Evolutionary conservation across 2,329 filamentous ascomycete species (phyloP).

Genomic region (Penicillium janthinellum): DNA sequence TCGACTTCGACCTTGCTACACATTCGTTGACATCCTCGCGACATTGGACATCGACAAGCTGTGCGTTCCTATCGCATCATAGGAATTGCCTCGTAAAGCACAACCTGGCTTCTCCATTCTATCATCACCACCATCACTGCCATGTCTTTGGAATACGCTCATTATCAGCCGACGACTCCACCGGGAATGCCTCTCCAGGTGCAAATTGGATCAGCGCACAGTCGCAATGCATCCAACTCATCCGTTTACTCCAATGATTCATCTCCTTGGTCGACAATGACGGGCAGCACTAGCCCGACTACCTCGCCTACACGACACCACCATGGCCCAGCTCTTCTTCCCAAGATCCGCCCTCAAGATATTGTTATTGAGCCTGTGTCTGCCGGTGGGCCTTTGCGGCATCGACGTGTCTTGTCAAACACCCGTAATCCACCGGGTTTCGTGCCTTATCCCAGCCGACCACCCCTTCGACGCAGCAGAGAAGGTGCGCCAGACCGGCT

Average conservation of each 20-base stretch:
- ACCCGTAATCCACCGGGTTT: conserved; percentile 55
- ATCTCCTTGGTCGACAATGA: conserved; percentile 68
- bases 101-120: not conserved
- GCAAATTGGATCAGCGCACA: conserved; percentile 48
- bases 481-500: conserved; percentile 50
- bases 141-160: conserved; percentile 47
- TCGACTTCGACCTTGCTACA: conserved; percentile 14
- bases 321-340: conserved; percentile 73
- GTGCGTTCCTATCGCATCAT: not conserved
- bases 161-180: conserved; percentile 49
- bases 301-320: conserved; percentile 73
- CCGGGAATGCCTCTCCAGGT: conserved; percentile 41
- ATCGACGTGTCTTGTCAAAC: conserved; percentile 56
- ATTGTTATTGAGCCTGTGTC: conserved; percentile 68
- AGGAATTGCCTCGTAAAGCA: not conserved
- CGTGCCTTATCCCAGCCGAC: conserved; percentile 52
- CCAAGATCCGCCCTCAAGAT: conserved; percentile 84
- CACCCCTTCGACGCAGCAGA: conserved; percentile 48
- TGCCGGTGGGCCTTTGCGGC: conserved; percentile 56
- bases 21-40: conserved; percentile 20
- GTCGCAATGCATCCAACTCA: conserved; percentile 65
- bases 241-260: conserved; percentile 70
- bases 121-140: conserved; percentile 18
- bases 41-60: not conserved
- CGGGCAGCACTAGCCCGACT: conserved; percentile 68